A percentile compares a stretch with the other conserved stretches of the same genome.
phyloP scores from a whole-genome alignment of 2,329 filamentous ascomycete genomes.

The Colletotrichum camelliae region DNA sequence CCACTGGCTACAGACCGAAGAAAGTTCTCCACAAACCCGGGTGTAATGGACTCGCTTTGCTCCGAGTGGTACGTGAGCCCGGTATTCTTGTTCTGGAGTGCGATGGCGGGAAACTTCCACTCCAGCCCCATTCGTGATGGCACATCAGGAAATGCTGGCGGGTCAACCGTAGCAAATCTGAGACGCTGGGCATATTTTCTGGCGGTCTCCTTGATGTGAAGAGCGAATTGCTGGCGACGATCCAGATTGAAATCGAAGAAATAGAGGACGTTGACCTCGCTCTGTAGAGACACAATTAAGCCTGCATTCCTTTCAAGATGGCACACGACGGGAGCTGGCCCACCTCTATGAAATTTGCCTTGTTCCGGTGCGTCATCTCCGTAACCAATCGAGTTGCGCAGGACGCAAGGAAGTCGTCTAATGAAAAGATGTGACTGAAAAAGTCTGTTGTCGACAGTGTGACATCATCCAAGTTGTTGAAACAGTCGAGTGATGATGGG shows the following conservation, averaged over 20 bases:
- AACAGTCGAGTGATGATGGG: conserved; percentile 37
- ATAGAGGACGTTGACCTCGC: conserved; percentile 27
- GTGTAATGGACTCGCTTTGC: background rate
- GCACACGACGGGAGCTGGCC: background rate
- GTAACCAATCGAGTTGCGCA: conserved; percentile 45
- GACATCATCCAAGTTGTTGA: conserved; percentile 44
- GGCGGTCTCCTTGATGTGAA: conserved; percentile 41
- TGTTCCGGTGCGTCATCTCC: conserved; percentile 48
- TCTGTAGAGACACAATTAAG: background rate
- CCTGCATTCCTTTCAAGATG: background rate
- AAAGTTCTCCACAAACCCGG: conserved; percentile 4
- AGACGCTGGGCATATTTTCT: conserved; percentile 52
- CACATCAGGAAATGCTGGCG: conserved; percentile 49
- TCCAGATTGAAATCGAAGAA: conserved; percentile 28
- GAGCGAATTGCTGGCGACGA: conserved; percentile 40
- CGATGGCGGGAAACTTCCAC: conserved; percentile 16
- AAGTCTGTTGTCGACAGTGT: conserved; percentile 36
- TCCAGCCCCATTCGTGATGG: conserved; percentile 38
- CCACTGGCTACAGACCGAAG: background rate
- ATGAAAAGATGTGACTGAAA: conserved; percentile 31
- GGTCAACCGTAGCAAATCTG: conserved; percentile 51
- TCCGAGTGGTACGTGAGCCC: background rate
- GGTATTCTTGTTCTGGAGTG: background rate
- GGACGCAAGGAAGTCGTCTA: conserved; percentile 41
- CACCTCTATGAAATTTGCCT: conserved; percentile 34